Base-by-base conservation (phyloP, 257 asterid genomes). In the Solanum paucissectum region DNA sequence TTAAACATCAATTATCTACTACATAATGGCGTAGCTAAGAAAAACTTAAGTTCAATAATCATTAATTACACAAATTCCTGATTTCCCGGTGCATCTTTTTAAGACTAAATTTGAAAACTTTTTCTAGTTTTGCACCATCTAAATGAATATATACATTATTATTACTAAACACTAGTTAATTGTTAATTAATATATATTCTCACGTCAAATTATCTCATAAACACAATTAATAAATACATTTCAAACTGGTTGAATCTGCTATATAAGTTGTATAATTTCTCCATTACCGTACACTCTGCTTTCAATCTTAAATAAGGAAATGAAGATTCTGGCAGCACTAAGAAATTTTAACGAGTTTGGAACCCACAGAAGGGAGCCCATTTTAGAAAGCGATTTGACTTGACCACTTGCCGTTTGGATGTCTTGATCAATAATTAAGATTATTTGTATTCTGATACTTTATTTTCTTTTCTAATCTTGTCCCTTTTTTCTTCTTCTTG, bases 351-450 rank as follows among this genome's bases (percentile, higher is more conserved):
- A 14, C 10, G 4, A 46, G 9, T 81, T 44, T 9, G 85, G 85
- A 79, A 42, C 40, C 85, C 66, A 79, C 66, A 27, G 5, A 7
- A 44, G 85, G 62, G 27, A 69, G n/a, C 44, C 83, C n/a, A 77
- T 77, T 77, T 77, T 79, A 79, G 85, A 79, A 44, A 79, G 85
- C 85, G 66, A 79, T 44, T 79, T 44, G 85, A 79, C 85, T 44
- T 44, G 5, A 44, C 25, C 85, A 79, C 25, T 46, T 79, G 66
- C 40, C 85, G 40, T 27, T 46, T 79, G 12, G 34, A 27, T 44
- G 9, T 27, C 40, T 27, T 27, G 3, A 77, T 77, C 62, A 77
- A 25, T 77, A 7, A 40, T 77, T 42, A 40, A 40, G 7, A 77
- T 77, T 5, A 13, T 77, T 40, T 77, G 37, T 9, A 77, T 25